Evolutionary conservation across 257 asterid genomes (phyloP).

Genomic region (Scutellaria galericulata): DNA sequence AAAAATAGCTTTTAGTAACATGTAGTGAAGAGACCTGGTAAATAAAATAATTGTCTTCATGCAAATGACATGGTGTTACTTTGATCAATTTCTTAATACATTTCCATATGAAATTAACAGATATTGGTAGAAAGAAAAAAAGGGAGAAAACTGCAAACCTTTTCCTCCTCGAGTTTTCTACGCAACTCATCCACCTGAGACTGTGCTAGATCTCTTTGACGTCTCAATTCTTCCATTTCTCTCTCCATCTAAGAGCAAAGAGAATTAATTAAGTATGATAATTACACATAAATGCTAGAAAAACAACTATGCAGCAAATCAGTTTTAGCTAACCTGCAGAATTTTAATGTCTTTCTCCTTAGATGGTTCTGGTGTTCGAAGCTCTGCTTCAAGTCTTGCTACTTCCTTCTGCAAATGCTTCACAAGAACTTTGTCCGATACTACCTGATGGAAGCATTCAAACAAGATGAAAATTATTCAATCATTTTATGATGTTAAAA

Average conservation of each 20-base stretch:
- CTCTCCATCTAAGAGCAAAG: conserved; percentile 71
- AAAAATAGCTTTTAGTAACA: conserved; percentile 5
- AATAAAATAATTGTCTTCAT: neutral
- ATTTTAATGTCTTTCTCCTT: conserved; percentile 75
- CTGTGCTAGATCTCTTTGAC: conserved; percentile 91
- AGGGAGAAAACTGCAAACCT: conserved; percentile 49
- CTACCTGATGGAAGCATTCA: conserved; percentile 58
- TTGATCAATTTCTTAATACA: too few species aligned
- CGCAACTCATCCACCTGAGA: conserved; percentile 84
- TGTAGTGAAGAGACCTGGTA: neutral
- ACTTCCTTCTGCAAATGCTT: conserved; percentile 97
- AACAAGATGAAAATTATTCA: neutral
- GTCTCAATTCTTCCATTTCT: conserved; percentile 91
- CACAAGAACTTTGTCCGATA: conserved; percentile 92
- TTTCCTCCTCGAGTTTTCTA: conserved; percentile 72
- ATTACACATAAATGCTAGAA: conserved; percentile 19
- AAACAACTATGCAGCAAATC: conserved; percentile 15
- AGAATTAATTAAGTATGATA: conserved; percentile 26
- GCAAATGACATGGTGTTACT: neutral
- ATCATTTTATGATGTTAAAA: neutral
- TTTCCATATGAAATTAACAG: neutral
- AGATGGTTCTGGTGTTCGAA: conserved; percentile 82
- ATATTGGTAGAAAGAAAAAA: conserved; percentile 7
- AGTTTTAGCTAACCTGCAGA: conserved; percentile 64
- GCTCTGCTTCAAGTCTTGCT: conserved; percentile 87